Conservation (phyloP, 441 rosid species). For the Mallotus repandus region DNA sequence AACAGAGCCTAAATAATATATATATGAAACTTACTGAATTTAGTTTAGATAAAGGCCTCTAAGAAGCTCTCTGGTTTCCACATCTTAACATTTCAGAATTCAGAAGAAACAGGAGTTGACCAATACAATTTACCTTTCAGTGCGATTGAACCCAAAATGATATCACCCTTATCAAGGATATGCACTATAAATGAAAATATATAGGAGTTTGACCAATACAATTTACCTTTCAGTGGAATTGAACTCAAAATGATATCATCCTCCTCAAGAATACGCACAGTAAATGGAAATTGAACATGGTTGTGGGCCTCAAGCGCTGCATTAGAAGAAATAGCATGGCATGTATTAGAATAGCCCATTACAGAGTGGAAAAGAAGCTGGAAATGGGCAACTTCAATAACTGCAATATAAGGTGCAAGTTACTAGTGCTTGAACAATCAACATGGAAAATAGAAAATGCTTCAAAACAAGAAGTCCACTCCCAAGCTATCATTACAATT, state of each 20-base stretch:
- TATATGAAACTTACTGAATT: not conserved
- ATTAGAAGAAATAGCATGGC: slow-evolving; percentile 11
- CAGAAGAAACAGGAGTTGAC: not conserved
- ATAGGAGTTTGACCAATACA: not conserved
- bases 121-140: too few relatives aligned
- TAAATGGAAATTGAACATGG: slow-evolving; percentile 42
- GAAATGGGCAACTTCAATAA: not conserved
- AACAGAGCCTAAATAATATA: not conserved
- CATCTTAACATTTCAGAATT: not conserved
- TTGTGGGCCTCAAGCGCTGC: slow-evolving; percentile 56
- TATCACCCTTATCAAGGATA: too few relatives aligned
- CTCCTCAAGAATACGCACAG: slow-evolving; percentile 45
- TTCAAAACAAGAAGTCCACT: not conserved
- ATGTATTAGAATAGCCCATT: not conserved
- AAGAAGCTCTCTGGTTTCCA: not conserved
- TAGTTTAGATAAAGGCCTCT: not conserved
- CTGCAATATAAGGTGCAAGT: not conserved
- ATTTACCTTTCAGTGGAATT: slow-evolving; percentile 47
- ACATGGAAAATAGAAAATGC: slow-evolving; percentile 5
- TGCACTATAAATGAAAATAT: too few relatives aligned
- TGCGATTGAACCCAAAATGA: too few relatives aligned
- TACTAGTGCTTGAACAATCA: not conserved
- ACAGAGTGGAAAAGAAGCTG: not conserved
- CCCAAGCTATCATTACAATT: slow-evolving; percentile 3
- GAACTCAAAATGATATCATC: slow-evolving; percentile 46